These are phyloP conservation scores for Solanum appendiculatum DNA, from an alignment of 257 asterid genomes.

Conservation along the genomic window DNA sequence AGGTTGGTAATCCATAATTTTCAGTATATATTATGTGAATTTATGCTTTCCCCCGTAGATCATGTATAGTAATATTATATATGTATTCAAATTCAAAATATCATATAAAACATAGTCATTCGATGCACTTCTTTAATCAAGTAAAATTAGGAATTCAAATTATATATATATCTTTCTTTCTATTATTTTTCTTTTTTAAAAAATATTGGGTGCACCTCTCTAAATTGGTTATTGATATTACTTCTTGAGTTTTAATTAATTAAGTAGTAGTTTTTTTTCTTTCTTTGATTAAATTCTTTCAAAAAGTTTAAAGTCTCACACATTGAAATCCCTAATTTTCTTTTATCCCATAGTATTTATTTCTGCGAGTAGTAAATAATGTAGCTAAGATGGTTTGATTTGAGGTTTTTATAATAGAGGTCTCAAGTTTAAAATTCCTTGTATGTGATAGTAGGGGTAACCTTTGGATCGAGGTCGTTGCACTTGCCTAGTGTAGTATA, in stretches of 20 bases:
- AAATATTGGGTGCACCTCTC: background rate
- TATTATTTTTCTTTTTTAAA: background rate
- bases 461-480: rapidly evolving
- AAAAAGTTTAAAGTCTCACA: background rate
- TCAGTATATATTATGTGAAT: background rate
- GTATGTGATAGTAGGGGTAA: too few relatives aligned
- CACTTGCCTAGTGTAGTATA: background rate
- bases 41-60: background rate
- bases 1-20: background rate
- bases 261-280: background rate
- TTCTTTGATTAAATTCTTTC: background rate
- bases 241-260: too few relatives aligned
- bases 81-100: background rate
- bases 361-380: background rate
- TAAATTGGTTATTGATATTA: background rate
- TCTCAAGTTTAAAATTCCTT: background rate
- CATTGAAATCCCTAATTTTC: too few relatives aligned
- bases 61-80: background rate
- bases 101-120: background rate
- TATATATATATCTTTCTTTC: background rate
- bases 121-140: background rate
- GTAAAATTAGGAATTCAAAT: background rate
- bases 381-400: background rate
- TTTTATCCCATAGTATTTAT: background rate
- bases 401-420: background rate